Conservation (phyloP, 768 basidiomycete genomes). For the Boletus vinaceobasis region DNA sequence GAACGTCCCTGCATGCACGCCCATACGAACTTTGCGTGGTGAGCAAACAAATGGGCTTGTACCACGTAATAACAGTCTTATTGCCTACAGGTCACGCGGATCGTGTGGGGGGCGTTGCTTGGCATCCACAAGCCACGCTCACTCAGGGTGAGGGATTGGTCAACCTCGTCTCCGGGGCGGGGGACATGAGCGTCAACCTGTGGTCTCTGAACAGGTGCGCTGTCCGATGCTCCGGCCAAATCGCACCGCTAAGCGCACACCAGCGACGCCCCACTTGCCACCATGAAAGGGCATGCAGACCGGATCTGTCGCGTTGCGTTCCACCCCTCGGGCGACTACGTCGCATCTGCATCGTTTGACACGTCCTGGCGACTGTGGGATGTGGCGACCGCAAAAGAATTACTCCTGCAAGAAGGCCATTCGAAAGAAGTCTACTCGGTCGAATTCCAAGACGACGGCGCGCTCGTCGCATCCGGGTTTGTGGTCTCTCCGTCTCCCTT, state of each 20-base stretch:
- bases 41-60: constrained; percentile 9
- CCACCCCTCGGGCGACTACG: constrained; percentile 92
- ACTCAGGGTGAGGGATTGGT: constrained; percentile 58
- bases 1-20: constrained; percentile 90
- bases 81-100: constrained; percentile 70
- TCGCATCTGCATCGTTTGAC: constrained; percentile 94
- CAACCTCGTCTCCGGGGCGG: constrained; percentile 90
- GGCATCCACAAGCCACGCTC: constrained; percentile 93
- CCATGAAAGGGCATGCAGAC: constrained; percentile 83
- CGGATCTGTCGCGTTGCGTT: constrained; percentile 94
- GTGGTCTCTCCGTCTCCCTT: constrained; percentile 18
- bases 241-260: constrained; percentile 5
- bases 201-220: constrained; percentile 83
- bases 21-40: constrained; percentile 74
- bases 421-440: constrained; percentile 94
- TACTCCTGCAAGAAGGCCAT: constrained; percentile 93
- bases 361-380: constrained; percentile 99
- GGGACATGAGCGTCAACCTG: constrained; percentile 78
- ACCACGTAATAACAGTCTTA: constrained; percentile 7
- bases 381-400: constrained; percentile 71
- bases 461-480: constrained; percentile 89
- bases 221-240: neutral
- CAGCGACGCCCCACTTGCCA: constrained; percentile 84
- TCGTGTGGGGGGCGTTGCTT: constrained; percentile 91
- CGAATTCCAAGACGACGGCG: constrained; percentile 95